Evolutionary conservation across 331 rosid genomes (phyloP), one percentile per base, ranked within the genome.

Genomic region (Malus hybrid): DNA sequence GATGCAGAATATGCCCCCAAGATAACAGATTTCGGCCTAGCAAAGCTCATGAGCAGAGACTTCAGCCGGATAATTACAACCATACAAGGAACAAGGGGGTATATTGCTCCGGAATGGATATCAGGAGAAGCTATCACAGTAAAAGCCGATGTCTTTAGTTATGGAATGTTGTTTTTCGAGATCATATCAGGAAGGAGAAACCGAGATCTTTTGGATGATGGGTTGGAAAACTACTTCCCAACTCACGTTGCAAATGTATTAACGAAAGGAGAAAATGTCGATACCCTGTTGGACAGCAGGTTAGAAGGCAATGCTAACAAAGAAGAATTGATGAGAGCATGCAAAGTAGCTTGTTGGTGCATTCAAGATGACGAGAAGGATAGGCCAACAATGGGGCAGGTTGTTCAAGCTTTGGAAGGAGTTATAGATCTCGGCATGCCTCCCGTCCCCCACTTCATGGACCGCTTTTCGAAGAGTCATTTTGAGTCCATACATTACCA

Each of bases 81-180:
- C 52, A 57, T 72, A 55, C 78, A 84, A 67, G 87, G 83, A 68
- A 78, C 87, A 16, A 83, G 85, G 57, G 89, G 87, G 30, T 83
- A 82, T 39, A 82, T 80, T 46, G 87, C 89, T 7, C 85, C 87
- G 11, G 74, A 83, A 60, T 86, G 87, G 84, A 83, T 86, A 61
- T 83, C 82, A n/a, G 80, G 86, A 13, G 85, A 53, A 46, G 71
- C 81, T 7, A 34, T 83, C 67, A 70, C 86, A 15, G 39, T 86
- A 46, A 81, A 86, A 81, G 86, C 75, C 44, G 84, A 86, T 77
- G 78, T 74, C 1, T 86, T 76, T 12, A 83, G 84, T 76, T 75
- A 79, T 0, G 82, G 86, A 5, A 77, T 71, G 68, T 62, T 81
- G 64, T 69, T 83, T 24, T 80, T 83, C 26, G 82, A 80, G 71